These are phyloP conservation scores for Malassezia restricta DNA, from an alignment of 1,284 basidiomycete genomes.

Conservation along the genomic window DNA sequence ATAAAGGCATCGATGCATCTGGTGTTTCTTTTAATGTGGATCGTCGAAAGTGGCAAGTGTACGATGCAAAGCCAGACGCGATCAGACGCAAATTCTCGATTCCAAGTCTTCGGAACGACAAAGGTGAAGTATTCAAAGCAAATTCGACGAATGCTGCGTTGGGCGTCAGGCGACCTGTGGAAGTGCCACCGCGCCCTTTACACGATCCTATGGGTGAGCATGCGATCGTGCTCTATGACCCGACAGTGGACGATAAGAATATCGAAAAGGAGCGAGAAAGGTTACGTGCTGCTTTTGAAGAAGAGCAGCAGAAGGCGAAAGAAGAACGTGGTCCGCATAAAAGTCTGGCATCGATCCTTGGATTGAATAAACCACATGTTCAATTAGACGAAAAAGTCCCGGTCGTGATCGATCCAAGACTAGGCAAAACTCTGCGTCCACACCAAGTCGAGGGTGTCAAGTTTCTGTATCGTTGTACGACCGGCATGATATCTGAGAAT, in stretches of 20 bases:
- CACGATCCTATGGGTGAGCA: slow-evolving; percentile 96
- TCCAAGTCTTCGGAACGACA: slow-evolving; percentile 68
- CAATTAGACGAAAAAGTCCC: slow-evolving; percentile 62
- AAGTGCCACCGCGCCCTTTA: slow-evolving; percentile 74
- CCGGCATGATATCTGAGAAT: slow-evolving; percentile 79
- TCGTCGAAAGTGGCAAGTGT: slow-evolving; percentile 34
- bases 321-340: slow-evolving; percentile 62
- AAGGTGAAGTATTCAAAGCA: slow-evolving; percentile 60
- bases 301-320: slow-evolving; percentile 9
- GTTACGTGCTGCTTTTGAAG: slow-evolving; percentile 10
- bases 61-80: slow-evolving; percentile 28
- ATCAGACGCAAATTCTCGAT: slow-evolving; percentile 58
- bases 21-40: slow-evolving; percentile 41
- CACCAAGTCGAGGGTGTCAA: slow-evolving; percentile 62
- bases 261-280: slow-evolving; percentile 28
- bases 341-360: slow-evolving; percentile 70
- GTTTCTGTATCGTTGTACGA: slow-evolving; percentile 93
- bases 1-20: slow-evolving; percentile 39
- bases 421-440: slow-evolving; percentile 54
- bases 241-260: slow-evolving; percentile 65
- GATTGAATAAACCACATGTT: slow-evolving; percentile 47
- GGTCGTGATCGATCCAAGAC: slow-evolving; percentile 85
- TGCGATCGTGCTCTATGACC: slow-evolving; percentile 93
- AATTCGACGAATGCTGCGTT: slow-evolving; percentile 63
- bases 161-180: slow-evolving; percentile 70